Percentiles rank a stretch among this genome's conserved stretches.
These are phyloP conservation scores for Fusarium transvaalense DNA, from an alignment of 2,329 filamentous ascomycete species.

Conservation along the genomic window DNA sequence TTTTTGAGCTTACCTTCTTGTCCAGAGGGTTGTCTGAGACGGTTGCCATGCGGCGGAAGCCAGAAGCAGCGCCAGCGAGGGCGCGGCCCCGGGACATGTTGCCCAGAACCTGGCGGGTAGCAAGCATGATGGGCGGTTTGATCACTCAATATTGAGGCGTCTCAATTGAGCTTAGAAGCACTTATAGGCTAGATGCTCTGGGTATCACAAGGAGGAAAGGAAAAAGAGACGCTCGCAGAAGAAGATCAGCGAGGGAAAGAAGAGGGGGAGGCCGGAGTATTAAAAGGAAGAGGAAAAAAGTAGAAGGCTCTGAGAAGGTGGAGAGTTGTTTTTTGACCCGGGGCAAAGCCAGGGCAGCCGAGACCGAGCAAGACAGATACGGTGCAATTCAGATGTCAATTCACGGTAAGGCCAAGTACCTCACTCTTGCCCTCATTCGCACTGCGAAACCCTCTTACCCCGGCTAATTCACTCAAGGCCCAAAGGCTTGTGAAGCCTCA, in stretches of 20 bases:
- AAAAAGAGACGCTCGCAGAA: slow-evolving; percentile 43
- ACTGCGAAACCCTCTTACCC: slow-evolving; percentile 22
- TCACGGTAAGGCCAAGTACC: slow-evolving; percentile 40
- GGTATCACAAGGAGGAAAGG: slow-evolving; percentile 45
- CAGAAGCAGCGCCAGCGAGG: slow-evolving; percentile 67
- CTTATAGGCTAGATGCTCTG: slow-evolving; percentile 46
- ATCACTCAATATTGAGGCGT: slow-evolving; percentile 33
- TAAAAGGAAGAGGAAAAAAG: slow-evolving; percentile 47
- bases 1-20: slow-evolving; percentile 75
- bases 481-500: slow-evolving; percentile 18
- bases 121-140: slow-evolving; percentile 69
- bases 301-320: slow-evolving; percentile 34
- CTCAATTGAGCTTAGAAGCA: slow-evolving; percentile 36
- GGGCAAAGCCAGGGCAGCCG: slow-evolving; percentile 41
- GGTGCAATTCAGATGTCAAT: slow-evolving; percentile 34
- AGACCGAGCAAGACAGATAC: slow-evolving; percentile 39
- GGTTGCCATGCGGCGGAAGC: slow-evolving; percentile 82
- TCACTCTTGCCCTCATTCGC: slow-evolving; percentile 9
- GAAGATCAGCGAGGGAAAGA: slow-evolving; percentile 28
- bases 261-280: slow-evolving; percentile 45
- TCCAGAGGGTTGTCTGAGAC: slow-evolving; percentile 87
- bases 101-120: slow-evolving; percentile 78
- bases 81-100: slow-evolving; percentile 71
- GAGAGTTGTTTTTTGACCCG: slow-evolving; percentile 48
- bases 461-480: slow-evolving; percentile 30